Conservation (phyloP, 768 basidiomycete genomes). For the Pleurotus tuber-regium region DNA sequence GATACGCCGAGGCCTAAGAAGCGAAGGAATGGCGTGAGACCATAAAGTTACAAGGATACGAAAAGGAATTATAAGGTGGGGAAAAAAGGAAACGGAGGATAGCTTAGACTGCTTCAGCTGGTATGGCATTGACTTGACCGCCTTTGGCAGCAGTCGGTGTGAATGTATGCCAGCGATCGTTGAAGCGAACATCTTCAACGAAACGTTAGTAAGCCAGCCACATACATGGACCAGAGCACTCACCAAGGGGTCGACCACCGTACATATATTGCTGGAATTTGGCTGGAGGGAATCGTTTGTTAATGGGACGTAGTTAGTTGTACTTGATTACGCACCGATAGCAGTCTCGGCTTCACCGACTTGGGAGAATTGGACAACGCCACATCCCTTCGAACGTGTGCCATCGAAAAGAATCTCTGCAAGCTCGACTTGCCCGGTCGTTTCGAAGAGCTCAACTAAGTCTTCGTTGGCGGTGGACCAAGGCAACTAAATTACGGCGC, state of each 20-base stretch:
- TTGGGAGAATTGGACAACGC: conserved; percentile 92
- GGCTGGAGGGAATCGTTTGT: conserved; percentile 36
- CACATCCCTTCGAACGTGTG: conserved; percentile 89
- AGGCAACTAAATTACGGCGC: conserved; percentile 59
- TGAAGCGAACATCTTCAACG: conserved; percentile 81
- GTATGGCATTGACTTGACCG: conserved; percentile 67
- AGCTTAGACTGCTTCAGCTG: conserved; percentile 43
- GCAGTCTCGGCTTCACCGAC: conserved; percentile 91
- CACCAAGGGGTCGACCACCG: conserved; percentile 84
- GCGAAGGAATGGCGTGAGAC: background rate
- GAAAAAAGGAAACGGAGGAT: too few relatives aligned
- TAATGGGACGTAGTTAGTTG: background rate
- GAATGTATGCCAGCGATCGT: conserved; percentile 94
- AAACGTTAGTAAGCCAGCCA: background rate
- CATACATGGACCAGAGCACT: conserved; percentile 20
- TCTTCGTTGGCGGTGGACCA: conserved; percentile 99
- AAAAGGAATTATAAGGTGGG: too few relatives aligned
- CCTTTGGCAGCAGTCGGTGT: conserved; percentile 87
- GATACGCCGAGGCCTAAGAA: background rate
- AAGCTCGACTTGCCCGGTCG: conserved; percentile 90
- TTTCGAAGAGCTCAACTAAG: conserved; percentile 96
- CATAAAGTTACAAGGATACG: too few relatives aligned
- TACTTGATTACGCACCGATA: conserved; percentile 53
- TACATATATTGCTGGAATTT: conserved; percentile 98
- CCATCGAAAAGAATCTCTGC: conserved; percentile 96